Evolutionary conservation across 1,284 basidiomycete genomes (phyloP), one percentile per base, ranked within the genome.

Genomic region (Cutaneotrichosporon dermatis): DNA sequence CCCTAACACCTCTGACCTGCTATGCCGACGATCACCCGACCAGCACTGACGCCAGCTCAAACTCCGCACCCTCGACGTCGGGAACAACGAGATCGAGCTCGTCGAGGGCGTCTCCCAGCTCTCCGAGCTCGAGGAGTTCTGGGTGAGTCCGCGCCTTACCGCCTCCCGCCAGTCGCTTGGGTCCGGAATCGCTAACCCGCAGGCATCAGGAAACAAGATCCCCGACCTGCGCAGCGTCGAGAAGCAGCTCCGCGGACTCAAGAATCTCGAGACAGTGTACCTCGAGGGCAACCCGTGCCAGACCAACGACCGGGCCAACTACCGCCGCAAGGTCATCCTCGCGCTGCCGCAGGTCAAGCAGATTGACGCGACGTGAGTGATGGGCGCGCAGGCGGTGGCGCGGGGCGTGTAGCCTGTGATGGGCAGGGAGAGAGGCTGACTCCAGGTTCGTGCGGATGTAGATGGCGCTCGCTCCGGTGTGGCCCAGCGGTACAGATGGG

Each of bases 211-310:
- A 68, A 98, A 98, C 79, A 81, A 87, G 71, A 89, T 98, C 54
- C 77, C 84, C 2, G 83, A 85, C 58, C 77, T 96, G 6, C 82
- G 79, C 11, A 81, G 83, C 3, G 77, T 98, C 16, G 88, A 90
- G 58, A 74, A 80, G 1, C 84, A 96, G 72, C 83, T 97, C n/a
- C 82, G 83, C 37, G 79, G 82, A n/a, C 81, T 89, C 42, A 58
- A 79, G 2, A 82, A 84, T 3, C 82, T 99, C 11, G 84, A 89
- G 72, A 99, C 96, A 1, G 83, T 99, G 7, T 99, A 99, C 76
- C 83, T 99, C 37, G 95, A 99, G 77, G 88, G 86, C 6, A 99
- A 99, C 74, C 96, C 96, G 2, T 89, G 89, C 63, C 92, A 98
- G 76, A 82, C 79, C 43, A 82, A 82, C 15, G 91, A 97, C 70